phyloP scores from a whole-genome alignment of 352 stramenopile genomes.

The Blastocystis sp. region DNA sequence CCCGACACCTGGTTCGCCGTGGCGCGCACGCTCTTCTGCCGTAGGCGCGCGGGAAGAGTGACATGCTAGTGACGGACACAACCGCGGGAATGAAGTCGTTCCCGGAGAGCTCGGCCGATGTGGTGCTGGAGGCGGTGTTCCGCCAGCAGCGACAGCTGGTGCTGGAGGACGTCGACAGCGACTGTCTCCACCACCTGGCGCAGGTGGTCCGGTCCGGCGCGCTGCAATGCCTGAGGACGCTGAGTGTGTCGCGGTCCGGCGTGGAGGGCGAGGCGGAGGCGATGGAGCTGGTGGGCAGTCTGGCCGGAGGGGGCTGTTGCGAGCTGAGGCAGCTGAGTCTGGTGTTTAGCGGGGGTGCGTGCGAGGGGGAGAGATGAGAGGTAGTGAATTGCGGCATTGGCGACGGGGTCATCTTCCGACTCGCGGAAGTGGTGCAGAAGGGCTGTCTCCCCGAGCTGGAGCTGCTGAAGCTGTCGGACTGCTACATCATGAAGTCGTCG shows the following conservation, averaged over 20 bases:
- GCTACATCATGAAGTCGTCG: constrained; percentile 32
- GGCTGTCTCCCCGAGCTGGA: constrained; percentile 4
- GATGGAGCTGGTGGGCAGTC: background rate
- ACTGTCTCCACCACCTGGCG: background rate
- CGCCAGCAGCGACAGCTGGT: background rate
- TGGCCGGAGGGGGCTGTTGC: background rate
- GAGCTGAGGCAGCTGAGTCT: constrained; percentile 21
- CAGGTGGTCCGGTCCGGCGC: background rate
- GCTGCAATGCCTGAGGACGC: background rate
- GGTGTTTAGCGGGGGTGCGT: constrained; percentile 17
- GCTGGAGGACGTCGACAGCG: constrained; percentile 8
- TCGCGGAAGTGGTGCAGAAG: constrained; percentile 7
- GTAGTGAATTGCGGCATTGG: constrained; percentile 33
- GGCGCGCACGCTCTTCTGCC: background rate
- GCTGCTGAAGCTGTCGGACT: constrained; percentile 3
- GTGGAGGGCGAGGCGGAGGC: background rate
- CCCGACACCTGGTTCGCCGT: constrained; percentile 37
- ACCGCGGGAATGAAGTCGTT: background rate
- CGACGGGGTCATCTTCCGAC: background rate
- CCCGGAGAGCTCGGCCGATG: background rate
- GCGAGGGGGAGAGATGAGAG: background rate
- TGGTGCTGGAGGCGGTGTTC: constrained; percentile 39
- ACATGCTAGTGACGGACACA: background rate
- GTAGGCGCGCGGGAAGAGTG: background rate
- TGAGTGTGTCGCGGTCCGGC: constrained; percentile 1